Base-by-base conservation (phyloP, 2,329 filamentous ascomycete genomes). In the Aspergillus felis region DNA sequence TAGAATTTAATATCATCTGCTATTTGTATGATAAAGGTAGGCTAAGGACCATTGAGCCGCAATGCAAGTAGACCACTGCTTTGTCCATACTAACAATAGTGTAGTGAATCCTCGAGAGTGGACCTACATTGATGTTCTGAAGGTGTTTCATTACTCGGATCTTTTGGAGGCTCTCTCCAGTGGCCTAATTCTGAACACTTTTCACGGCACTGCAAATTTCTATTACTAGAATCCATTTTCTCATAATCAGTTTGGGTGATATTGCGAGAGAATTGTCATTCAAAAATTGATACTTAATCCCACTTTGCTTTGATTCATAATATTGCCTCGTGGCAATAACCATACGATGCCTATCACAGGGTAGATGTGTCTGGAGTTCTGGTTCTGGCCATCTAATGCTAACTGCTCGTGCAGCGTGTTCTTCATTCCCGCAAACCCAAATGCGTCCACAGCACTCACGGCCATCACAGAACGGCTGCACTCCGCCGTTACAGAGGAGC, bases 351-450 rank as follows among this genome's bases (percentile, higher is more conserved):
- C 71, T 57, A 66, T 72, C 56, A 72, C 71, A 52, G 74, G 73
- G 73, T 76, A 72, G 46, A 51, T 14, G 0, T 35, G 48, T 20
- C 38, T 22, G 1, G 7, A 38, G 51, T 35, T n/a, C 20, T 9
- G 5, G 14, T 5, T 29, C 27, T 0, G 10, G 7, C 0, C 12
- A 17, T 9, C 44, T 50, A 51, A 42, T 53, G 27, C 56, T 61
- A 61, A 62, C 57, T 53, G 60, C 58, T 28, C 51, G 57, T 47
- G 28, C 35, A 78, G 75, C n/a, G 69, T 78, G 56, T 77, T 73
- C 63, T 77, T 77, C 61, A 72, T 77, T 44, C 74, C 74, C 32
- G 72, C 74, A 22, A 74, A 71, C 50, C 73, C 75, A 52, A 76
- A 76, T 58, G 64, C 73, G 27, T 64, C 73, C 35, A 76, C 74